A percentile compares a stretch with the other conserved stretches of the same genome.
phyloP scores from a whole-genome alignment of 768 basidiomycete species.

The Auricularia sp. region DNA sequence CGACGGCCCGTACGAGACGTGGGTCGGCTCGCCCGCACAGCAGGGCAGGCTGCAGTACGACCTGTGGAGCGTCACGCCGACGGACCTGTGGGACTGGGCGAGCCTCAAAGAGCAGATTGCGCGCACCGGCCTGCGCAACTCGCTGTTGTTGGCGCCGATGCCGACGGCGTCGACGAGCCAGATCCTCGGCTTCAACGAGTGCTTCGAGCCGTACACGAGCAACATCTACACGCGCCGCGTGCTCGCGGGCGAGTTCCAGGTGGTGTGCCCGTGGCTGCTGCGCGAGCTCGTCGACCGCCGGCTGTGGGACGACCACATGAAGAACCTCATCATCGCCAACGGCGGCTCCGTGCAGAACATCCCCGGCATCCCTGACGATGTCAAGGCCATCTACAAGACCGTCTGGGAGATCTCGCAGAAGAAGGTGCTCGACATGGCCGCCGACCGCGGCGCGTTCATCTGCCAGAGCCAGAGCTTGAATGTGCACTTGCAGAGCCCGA shows the following conservation, averaged over 20 bases:
- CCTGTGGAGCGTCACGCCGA: conserved; percentile 87
- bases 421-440: conserved; percentile 94
- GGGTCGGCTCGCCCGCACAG: conserved; percentile 82
- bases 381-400: conserved; percentile 98
- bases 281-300: conserved; percentile 91
- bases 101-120: conserved; percentile 79
- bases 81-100: conserved; percentile 90
- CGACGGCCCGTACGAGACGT: conserved; percentile 82
- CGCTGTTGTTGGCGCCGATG: conserved; percentile 91
- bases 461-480: conserved; percentile 95
- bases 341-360: conserved; percentile 85
- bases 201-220: conserved; percentile 98
- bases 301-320: conserved; percentile 98
- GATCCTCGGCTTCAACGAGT: conserved; percentile 96
- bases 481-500: conserved; percentile 83
- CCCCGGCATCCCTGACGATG: conserved; percentile 74
- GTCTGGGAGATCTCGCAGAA: conserved; percentile 99
- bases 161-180: conserved; percentile 98
- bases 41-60: conserved; percentile 88
- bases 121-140: conserved; percentile 76
- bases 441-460: conserved; percentile 96
- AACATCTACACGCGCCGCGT: conserved; percentile 99
- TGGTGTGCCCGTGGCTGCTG: conserved; percentile 97
- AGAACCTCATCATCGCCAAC: conserved; percentile 97
- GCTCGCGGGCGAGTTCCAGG: conserved; percentile 98